phyloP scores from a whole-genome alignment of 768 basidiomycete species.

The Kwoniella pini region DNA sequence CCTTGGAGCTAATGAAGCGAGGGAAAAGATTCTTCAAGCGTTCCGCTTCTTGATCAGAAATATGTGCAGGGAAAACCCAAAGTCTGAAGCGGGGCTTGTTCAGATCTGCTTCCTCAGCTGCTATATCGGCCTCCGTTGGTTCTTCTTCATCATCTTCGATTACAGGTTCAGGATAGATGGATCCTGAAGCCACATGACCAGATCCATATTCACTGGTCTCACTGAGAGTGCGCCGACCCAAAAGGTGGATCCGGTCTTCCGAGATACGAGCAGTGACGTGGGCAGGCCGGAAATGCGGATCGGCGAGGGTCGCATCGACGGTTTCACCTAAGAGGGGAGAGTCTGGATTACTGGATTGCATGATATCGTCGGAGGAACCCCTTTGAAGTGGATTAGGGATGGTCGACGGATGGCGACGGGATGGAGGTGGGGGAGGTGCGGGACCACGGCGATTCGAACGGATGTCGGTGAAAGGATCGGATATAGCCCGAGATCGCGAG shows the following conservation, averaged over 20 bases:
- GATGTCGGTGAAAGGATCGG: conserved; percentile 44
- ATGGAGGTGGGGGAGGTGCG: conserved; percentile 32
- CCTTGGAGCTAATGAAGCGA: conserved; percentile 61
- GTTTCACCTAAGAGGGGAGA: conserved; percentile 25
- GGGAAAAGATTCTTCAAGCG: conserved; percentile 74
- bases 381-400: conserved; percentile 30
- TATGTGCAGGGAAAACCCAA: conserved; percentile 74
- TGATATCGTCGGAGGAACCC: background rate
- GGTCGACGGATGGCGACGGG: conserved; percentile 11
- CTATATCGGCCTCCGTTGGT: conserved; percentile 58
- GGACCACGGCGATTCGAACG: conserved; percentile 31
- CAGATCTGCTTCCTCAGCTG: conserved; percentile 41
- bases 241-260: conserved; percentile 22
- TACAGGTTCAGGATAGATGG: conserved; percentile 41
- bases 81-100: conserved; percentile 60
- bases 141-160: conserved; percentile 51
- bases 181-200: background rate
- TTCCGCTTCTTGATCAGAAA: conserved; percentile 70
- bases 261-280: conserved; percentile 3
- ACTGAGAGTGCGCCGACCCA: conserved; percentile 17
- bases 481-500: conserved; percentile 27
- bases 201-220: conserved; percentile 11
- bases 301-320: conserved; percentile 1
- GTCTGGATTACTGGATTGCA: conserved; percentile 10
- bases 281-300: background rate